Conservation (phyloP, 2,329 filamentous ascomycete genomes). For the Colletotrichum kahawae region DNA sequence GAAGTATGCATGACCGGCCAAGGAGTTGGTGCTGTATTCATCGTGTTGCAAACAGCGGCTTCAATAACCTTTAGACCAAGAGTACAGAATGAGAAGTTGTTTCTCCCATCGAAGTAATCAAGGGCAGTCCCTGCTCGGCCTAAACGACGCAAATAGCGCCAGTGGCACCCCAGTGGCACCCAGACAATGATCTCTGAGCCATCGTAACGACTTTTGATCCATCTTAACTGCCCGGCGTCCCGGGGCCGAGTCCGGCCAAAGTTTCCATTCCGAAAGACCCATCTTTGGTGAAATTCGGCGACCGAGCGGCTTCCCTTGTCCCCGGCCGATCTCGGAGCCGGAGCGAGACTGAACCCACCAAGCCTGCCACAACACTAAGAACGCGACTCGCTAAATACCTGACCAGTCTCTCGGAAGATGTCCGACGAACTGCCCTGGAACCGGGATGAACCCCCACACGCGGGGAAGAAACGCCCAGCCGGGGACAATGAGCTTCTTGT, state of each 20-base stretch:
- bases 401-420: not conserved
- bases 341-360: not conserved
- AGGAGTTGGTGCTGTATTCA: not conserved
- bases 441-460: not conserved
- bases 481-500: not conserved
- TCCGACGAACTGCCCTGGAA: not conserved
- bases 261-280: not conserved
- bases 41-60: not conserved
- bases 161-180: too few species aligned
- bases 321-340: constrained; percentile 16
- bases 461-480: not conserved
- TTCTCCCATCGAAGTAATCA: not conserved
- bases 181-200: too few species aligned
- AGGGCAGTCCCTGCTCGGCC: not conserved
- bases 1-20: not conserved
- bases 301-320: not conserved
- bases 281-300: not conserved
- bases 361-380: not conserved
- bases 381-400: not conserved
- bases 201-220: not conserved
- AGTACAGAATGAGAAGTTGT: not conserved
- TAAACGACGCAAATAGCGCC: not conserved
- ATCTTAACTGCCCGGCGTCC: not conserved
- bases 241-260: not conserved
- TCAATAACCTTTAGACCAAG: rapidly evolving